Conservation (phyloP, 805 yeast genomes). For the Spathaspora passalidarum region DNA sequence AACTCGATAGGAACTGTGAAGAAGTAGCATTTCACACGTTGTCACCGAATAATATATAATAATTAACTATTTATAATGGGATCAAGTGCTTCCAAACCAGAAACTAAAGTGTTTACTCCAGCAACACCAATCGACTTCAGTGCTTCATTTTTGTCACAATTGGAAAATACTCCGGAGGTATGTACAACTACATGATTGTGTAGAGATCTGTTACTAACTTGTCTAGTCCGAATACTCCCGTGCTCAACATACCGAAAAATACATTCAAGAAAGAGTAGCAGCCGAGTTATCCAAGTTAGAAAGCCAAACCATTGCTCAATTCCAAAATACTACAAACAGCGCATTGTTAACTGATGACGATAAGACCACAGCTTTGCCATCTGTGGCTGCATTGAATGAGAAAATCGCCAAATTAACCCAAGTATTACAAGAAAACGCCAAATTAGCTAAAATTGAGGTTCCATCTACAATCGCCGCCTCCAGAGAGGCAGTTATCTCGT, state of each 20-base stretch:
- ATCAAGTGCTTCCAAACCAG: slow-evolving; percentile 57
- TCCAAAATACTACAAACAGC: slow-evolving; percentile 47
- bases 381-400: slow-evolving; percentile 34
- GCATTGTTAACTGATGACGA: slow-evolving; percentile 32
- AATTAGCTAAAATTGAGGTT: slow-evolving; percentile 29
- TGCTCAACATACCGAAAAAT: slow-evolving; percentile 63
- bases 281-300: slow-evolving; percentile 55
- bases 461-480: slow-evolving; percentile 41
- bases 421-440: slow-evolving; percentile 31
- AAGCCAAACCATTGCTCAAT: slow-evolving; percentile 46
- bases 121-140: slow-evolving; percentile 66
- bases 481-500: slow-evolving; percentile 50
- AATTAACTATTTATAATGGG: slow-evolving; percentile 43
- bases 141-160: slow-evolving; percentile 58
- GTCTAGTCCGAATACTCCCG: slow-evolving; percentile 61
- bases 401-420: slow-evolving; percentile 38
- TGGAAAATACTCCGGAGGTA: slow-evolving; percentile 58
- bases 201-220: slow-evolving; percentile 8
- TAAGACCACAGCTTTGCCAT: slow-evolving; percentile 13
- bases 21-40: too few species aligned
- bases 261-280: slow-evolving; percentile 62
- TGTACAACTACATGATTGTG: slow-evolving; percentile 12
- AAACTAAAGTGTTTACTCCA: slow-evolving; percentile 65
- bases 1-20: too few species aligned
- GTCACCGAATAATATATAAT: too few species aligned